Evolutionary conservation across 176 grass and related monocot species (phyloP), one percentile per base, ranked within the genome.

Genomic region (Panicum miliaceum): DNA sequence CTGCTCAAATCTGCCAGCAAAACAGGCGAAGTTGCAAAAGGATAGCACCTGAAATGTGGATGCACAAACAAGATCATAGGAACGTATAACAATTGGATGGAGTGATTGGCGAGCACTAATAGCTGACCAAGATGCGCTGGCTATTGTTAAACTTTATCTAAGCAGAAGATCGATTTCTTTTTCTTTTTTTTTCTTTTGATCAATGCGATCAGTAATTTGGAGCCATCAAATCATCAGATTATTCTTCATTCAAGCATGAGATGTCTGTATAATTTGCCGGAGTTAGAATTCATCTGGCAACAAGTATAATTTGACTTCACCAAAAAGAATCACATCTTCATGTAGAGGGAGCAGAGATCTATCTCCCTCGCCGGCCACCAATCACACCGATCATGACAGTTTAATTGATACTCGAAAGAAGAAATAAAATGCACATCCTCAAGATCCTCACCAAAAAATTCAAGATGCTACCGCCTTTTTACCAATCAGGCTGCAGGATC

Each of bases 321-420:
- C 51, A 20, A 57, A 83, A 90, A 82, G 41, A 86, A 90, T 90
- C 22, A 7, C 52, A 68, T 62, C n/a, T 80, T 60, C 82, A 42
- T 41, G 40, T 70, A 75, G 75, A 76, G 67, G 47, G 29, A 22
- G 8, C 20, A 68, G 15, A 53, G 47, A 66, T 43, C 60, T 29
- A n/a, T 60, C 63, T 22, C 36, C 26, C 38, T 58, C 26, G 10
- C 50, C 52, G 68, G 14, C 38, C 54, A 47, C 2, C 36, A 43
- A 37, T 20, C 86, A 22, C 10, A 6, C 12, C 8, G 7, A 67
- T 40, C 36, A 74, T 5, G 40, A 67, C 12, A 50, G 41, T 56
- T 27, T 40, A 59, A 76, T 16, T 60, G 65, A 66, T 68, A 14
- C 29, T 61, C 22, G 3, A 66, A 85, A 48, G 40, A 80, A 79